Conservation (phyloP, 2,329 filamentous ascomycete genomes). For the Alternaria arbusti region DNA sequence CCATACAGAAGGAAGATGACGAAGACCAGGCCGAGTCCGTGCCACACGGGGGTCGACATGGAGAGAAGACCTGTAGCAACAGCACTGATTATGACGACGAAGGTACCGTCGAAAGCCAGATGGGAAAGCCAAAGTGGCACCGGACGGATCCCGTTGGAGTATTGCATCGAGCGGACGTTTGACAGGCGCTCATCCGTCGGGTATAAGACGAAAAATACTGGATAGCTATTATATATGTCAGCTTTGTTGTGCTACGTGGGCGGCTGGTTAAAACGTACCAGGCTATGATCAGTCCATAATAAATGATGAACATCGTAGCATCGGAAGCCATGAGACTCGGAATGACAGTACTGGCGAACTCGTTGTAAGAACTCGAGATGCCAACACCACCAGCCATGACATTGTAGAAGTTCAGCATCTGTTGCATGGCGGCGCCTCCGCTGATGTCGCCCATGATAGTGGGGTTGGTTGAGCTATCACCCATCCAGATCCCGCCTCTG, state of each 20-base stretch:
- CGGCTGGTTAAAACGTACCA: constrained; percentile 65
- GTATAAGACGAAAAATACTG: constrained; percentile 87
- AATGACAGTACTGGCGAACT: not conserved
- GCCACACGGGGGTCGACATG: constrained; percentile 63
- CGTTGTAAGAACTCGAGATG: constrained; percentile 24
- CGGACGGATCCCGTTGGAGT: constrained; percentile 86
- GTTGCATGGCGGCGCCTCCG: constrained; percentile 49
- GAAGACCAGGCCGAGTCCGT: constrained; percentile 80
- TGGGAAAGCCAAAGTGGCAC: constrained; percentile 87
- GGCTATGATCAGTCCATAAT: constrained; percentile 76
- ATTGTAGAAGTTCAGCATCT: constrained; percentile 28
- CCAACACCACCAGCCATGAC: constrained; percentile 23
- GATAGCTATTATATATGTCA: constrained; percentile 73
- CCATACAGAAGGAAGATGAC: constrained; percentile 82
- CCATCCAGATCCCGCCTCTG: constrained; percentile 39
- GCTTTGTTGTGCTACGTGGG: constrained; percentile 75
- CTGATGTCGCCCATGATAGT: constrained; percentile 23
- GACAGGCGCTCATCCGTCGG: constrained; percentile 81
- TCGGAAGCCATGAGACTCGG: constrained; percentile 53
- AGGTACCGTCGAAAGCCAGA: constrained; percentile 76
- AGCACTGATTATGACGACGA: constrained; percentile 71
- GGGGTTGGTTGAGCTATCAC: constrained; percentile 15
- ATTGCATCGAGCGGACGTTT: constrained; percentile 83
- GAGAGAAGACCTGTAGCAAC: constrained; percentile 59
- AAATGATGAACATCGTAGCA: constrained; percentile 54